These are phyloP conservation scores for Cercospora sp. DNA, from an alignment of 2,329 filamentous ascomycete species.

Conservation along the genomic window DNA sequence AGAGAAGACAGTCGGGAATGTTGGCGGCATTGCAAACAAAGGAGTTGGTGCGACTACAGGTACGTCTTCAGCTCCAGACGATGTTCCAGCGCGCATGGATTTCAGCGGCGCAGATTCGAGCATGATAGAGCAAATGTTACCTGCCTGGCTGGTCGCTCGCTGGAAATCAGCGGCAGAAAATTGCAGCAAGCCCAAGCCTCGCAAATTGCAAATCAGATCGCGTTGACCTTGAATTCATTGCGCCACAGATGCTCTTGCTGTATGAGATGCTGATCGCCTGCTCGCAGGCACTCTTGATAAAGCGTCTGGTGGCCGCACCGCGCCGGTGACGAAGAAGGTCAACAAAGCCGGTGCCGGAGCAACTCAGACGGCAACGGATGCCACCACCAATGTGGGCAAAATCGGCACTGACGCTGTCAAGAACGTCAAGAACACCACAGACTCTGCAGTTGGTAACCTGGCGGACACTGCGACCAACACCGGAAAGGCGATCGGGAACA, in stretches of 20 bases:
- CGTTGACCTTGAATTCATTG: neutral
- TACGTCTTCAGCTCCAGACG: conserved; percentile 27
- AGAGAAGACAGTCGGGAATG: conserved; percentile 33
- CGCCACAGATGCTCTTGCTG: neutral
- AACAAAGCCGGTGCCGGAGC: conserved; percentile 39
- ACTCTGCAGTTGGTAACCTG: conserved; percentile 32
- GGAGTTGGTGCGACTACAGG: conserved; percentile 33
- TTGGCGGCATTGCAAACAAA: conserved; percentile 29
- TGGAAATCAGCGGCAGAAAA: conserved; percentile 30
- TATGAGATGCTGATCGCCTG: conserved; percentile 11
- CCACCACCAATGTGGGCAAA: conserved; percentile 42
- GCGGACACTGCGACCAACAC: conserved; percentile 34
- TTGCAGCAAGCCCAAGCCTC: conserved; percentile 11
- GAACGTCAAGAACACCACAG: conserved; percentile 39
- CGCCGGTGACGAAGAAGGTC: conserved; percentile 37
- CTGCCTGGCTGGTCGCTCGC: conserved; percentile 32
- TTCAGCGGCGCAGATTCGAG: conserved; percentile 23
- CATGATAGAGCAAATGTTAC: conserved; percentile 28
- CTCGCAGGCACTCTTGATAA: conserved; percentile 37
- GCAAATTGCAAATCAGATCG: conserved; percentile 9
- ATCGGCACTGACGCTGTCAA: conserved; percentile 35
- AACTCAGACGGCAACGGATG: conserved; percentile 38
- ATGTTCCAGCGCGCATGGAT: conserved; percentile 26
- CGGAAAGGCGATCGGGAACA: conserved; percentile 28
- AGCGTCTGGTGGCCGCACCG: conserved; percentile 35